Percentiles rank a stretch among this genome's conserved stretches.
These are phyloP conservation scores for Rubia peregrina DNA, from an alignment of 305 asterid genomes.

Conservation along the genomic window DNA sequence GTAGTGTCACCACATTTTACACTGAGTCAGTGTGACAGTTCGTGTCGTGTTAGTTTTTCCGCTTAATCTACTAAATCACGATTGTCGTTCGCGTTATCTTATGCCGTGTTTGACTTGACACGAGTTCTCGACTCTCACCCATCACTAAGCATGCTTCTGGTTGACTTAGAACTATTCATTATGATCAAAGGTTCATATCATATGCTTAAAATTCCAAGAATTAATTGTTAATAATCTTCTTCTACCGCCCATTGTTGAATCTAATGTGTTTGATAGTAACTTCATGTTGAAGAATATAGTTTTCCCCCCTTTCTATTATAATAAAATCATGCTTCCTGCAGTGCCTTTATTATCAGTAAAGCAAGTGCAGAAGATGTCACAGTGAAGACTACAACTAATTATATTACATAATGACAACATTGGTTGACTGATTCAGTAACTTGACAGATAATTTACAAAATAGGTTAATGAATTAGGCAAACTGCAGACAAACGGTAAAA, in stretches of 20 bases:
- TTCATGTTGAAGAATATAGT: constrained; percentile 4
- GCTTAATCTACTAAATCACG: no score
- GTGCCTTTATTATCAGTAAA: not conserved
- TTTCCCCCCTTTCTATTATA: not conserved
- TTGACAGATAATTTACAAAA: not conserved
- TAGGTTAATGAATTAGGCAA: not conserved
- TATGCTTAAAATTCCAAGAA: no score
- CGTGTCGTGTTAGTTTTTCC: not conserved
- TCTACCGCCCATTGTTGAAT: not conserved
- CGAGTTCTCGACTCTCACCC: not conserved
- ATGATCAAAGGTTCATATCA: not conserved
- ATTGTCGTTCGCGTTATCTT: no score
- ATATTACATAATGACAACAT: not conserved
- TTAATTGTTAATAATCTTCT: not conserved
- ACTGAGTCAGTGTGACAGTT: not conserved
- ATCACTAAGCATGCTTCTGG: constrained; percentile 4
- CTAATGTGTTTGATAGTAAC: not conserved
- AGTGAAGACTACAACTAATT: not conserved
- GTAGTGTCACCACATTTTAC: not conserved
- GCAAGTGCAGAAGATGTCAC: constrained; percentile 7
- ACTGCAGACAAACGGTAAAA: not conserved
- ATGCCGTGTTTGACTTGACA: not conserved
- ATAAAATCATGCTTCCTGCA: not conserved
- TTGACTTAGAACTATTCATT: constrained; percentile 2
- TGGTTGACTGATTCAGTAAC: not conserved